These are phyloP conservation scores for Castanopsis chinensis DNA, from an alignment of 306 rosid species.

Conservation along the genomic window DNA sequence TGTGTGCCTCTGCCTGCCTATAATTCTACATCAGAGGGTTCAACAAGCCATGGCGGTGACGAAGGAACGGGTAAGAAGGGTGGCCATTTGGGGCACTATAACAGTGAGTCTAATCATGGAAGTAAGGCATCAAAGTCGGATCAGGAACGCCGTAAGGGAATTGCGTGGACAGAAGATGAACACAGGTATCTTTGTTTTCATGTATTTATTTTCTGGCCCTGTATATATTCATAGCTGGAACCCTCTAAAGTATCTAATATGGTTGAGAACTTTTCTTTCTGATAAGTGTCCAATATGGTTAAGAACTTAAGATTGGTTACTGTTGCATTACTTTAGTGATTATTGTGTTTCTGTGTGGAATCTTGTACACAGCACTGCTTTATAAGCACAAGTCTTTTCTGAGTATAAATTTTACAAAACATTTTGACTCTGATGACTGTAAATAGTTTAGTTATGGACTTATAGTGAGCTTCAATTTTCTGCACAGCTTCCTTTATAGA, in stretches of 20 bases:
- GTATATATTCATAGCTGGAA: constrained; percentile 9
- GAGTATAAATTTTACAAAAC: constrained; percentile 1
- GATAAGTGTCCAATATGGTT: not conserved
- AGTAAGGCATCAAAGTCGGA: constrained; percentile 82
- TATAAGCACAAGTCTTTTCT: constrained; percentile 9
- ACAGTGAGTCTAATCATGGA: constrained; percentile 71
- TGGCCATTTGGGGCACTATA: constrained; percentile 36
- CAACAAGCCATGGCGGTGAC: constrained; percentile 65
- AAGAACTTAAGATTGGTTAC: constrained; percentile 3
- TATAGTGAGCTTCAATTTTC: not conserved
- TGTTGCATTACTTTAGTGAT: constrained; percentile 12
- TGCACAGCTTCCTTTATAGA: constrained; percentile 1
- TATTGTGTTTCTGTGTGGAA: constrained; percentile 15
- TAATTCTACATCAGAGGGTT: constrained; percentile 77
- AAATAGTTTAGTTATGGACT: constrained; percentile 7
- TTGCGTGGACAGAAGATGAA: constrained; percentile 99
- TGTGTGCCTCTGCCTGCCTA: constrained; percentile 79
- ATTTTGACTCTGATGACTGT: constrained; percentile 1
- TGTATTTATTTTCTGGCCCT: constrained; percentile 9
- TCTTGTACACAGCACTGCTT: constrained; percentile 19
- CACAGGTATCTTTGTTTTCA: constrained; percentile 64
- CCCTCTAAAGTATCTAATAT: not conserved
- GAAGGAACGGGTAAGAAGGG: constrained; percentile 80
- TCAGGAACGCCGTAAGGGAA: constrained; percentile 95
- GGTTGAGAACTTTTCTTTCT: not conserved